These are phyloP conservation scores for Kuraishia capsulata DNA, from an alignment of 805 yeast species.

Conservation along the genomic window DNA sequence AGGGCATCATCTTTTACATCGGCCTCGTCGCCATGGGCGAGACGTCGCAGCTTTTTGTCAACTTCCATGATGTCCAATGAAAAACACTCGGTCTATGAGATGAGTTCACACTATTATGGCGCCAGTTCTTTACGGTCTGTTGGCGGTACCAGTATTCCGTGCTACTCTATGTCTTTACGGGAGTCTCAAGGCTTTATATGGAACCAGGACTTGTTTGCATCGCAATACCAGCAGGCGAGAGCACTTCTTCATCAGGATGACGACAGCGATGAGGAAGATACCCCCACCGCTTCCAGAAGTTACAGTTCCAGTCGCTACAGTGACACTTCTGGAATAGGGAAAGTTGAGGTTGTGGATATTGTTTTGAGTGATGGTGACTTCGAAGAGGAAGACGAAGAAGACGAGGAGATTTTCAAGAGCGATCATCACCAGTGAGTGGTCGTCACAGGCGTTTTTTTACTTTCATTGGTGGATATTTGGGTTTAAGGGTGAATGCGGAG, in stretches of 20 bases:
- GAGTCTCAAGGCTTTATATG: slow-evolving; percentile 71
- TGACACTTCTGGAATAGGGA: neutral
- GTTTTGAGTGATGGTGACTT: slow-evolving; percentile 2
- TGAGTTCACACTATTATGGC: slow-evolving; percentile 4
- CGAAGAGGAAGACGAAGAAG: slow-evolving; percentile 2
- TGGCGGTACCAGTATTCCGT: slow-evolving; percentile 14
- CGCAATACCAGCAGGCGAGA: slow-evolving; percentile 53
- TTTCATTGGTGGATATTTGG: neutral
- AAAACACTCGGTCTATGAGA: slow-evolving; percentile 43
- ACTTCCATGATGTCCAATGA: slow-evolving; percentile 50
- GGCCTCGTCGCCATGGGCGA: slow-evolving; percentile 41
- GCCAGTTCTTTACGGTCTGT: neutral
- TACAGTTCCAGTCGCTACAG: neutral
- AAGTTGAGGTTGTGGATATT: slow-evolving; percentile 3
- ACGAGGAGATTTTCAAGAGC: slow-evolving; percentile 2
- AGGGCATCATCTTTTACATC: slow-evolving; percentile 23
- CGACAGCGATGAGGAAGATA: slow-evolving; percentile 11
- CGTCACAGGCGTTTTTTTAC: no score
- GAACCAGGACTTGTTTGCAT: slow-evolving; percentile 71
- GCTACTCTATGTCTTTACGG: slow-evolving; percentile 35
- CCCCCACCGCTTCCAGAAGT: slow-evolving; percentile 10
- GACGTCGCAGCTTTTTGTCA: slow-evolving; percentile 49
- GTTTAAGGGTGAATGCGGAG: no score
- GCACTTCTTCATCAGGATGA: slow-evolving; percentile 12
- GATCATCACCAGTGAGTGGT: no score